Evolutionary conservation across 2,329 filamentous ascomycete species (phyloP), one percentile per base, ranked within the genome.

Genomic region (Macrophomina phaseolina): DNA sequence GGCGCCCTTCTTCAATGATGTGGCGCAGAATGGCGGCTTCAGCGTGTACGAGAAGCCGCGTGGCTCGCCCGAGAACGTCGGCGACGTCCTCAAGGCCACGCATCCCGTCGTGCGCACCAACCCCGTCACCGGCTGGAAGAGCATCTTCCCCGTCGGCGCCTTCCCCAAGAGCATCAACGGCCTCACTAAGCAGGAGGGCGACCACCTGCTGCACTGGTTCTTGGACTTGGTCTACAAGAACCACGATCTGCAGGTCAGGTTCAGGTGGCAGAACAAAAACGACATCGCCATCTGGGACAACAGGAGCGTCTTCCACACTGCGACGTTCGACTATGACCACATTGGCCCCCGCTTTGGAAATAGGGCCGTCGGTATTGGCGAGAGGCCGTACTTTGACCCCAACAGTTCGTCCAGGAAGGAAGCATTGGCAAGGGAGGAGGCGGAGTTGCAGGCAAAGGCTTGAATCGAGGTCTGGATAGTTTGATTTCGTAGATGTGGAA

Each of bases 211-310:
- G 55, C 76, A 80, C 62, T 81, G 78, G 75, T 82, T 85, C 68
- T 69, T 79, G 5, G 69, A 74, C 34, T 67, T 81, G 9, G 76
- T 86, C 4, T 73, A 77, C 1, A 78, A 83, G 66, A 85, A 83
- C 71, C 84, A 85, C 70, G 83, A 86, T 68, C 70, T 84, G 64
- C 83, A 84, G 70, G 82, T 85, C 4, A 70, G 84, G 23, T 80
- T 82, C 69, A 78, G 80, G 68, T 86, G 83, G 84, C 75, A 78
- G 72, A 82, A 82, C 68, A 69, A 74, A 68, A 83, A 85, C 68
- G 82, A 84, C 71, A 76, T 84, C 71, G 84, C 87, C 1, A 88
- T 91, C 69, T 91, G 89, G 89, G 89, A 91, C 72, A 91, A 91
- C 68, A 77, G 86, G 6, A 84, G 83, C 64, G 83, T 79, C 0